These are phyloP conservation scores for Gonium pectorale DNA, from an alignment of 139 green algal genomes.

Conservation along the genomic window DNA sequence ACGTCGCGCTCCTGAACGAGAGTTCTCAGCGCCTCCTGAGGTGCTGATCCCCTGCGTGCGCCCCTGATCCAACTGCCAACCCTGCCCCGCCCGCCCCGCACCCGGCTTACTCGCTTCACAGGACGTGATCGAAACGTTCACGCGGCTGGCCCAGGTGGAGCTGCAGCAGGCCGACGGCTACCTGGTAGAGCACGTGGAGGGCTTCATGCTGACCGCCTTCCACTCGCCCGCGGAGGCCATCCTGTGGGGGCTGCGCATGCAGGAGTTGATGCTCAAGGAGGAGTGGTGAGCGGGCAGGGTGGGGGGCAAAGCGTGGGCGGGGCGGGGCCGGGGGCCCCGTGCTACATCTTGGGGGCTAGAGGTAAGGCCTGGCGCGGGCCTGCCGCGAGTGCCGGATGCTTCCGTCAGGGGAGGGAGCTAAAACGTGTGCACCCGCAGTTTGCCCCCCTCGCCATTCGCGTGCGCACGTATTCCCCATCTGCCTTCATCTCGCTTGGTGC, in stretches of 20 bases:
- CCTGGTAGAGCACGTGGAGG: slow-evolving; percentile 54
- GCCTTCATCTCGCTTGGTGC: too few relatives aligned
- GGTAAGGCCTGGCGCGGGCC: too few relatives aligned
- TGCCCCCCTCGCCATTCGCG: too few relatives aligned
- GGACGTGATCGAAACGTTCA: slow-evolving; percentile 46
- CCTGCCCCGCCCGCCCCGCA: not conserved
- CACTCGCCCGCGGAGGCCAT: slow-evolving; percentile 48
- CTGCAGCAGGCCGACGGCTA: slow-evolving; percentile 42
- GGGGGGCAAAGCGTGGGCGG: not conserved
- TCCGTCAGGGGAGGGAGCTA: too few relatives aligned
- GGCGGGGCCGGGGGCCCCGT: not conserved
- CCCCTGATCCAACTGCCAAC: not conserved
- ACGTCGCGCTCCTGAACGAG: too few relatives aligned
- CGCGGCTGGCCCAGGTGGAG: slow-evolving; percentile 41
- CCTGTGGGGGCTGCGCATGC: slow-evolving; percentile 51
- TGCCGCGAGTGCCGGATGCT: too few relatives aligned
- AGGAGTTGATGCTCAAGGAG: slow-evolving; percentile 54
- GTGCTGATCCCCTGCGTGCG: too few relatives aligned
- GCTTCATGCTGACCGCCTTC: slow-evolving; percentile 56
- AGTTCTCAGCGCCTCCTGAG: too few relatives aligned
- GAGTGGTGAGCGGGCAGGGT: slow-evolving; percentile 25
- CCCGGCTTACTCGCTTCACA: not conserved
- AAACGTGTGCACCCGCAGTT: too few relatives aligned
- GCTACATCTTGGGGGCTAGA: too few relatives aligned
- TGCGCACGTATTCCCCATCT: too few relatives aligned